A percentile compares a stretch with the other conserved stretches of the same genome.
Conservation (phyloP, 805 yeast genomes). For the Ogataea nakhonphanomensis region DNA sequence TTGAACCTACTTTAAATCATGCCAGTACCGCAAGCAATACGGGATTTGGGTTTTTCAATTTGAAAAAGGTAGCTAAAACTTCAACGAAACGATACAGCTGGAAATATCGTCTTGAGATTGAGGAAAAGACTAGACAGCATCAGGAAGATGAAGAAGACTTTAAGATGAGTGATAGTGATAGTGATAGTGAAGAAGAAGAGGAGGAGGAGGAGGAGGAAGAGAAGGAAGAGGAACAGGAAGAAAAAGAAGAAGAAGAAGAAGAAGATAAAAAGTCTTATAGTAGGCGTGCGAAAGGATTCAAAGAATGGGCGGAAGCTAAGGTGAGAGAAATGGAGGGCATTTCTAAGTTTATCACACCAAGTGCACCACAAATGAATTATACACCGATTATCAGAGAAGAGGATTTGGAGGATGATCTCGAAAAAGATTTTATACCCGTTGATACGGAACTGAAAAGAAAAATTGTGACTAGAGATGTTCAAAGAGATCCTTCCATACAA, state of each 20-base stretch:
- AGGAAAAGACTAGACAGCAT: slow-evolving; percentile 38
- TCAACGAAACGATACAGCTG: slow-evolving; percentile 67
- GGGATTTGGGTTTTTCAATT: slow-evolving; percentile 56
- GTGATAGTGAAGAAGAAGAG: slow-evolving; percentile 31
- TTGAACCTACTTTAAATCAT: neutral
- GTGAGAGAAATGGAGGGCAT: slow-evolving; percentile 63
- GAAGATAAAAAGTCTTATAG: slow-evolving; percentile 35
- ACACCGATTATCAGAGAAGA: slow-evolving; percentile 60
- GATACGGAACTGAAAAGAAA: slow-evolving; percentile 52
- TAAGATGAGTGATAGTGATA: slow-evolving; percentile 4
- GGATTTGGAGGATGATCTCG: slow-evolving; percentile 68
- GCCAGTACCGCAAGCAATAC: slow-evolving; percentile 57
- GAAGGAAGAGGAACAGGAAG: slow-evolving; percentile 33
- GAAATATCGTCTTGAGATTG: slow-evolving; percentile 57
- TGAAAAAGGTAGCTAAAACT: slow-evolving; percentile 39
- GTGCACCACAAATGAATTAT: slow-evolving; percentile 50
- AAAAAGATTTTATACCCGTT: slow-evolving; percentile 56
- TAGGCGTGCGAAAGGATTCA: slow-evolving; percentile 62
- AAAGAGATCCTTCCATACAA: slow-evolving; percentile 66
- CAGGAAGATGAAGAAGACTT: slow-evolving; percentile 64
- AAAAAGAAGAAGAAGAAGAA: slow-evolving; percentile 32
- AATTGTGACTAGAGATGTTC: slow-evolving; percentile 65
- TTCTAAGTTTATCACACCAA: slow-evolving; percentile 44
- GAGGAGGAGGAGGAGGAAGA: slow-evolving; percentile 32
- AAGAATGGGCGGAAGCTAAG: slow-evolving; percentile 83